These are phyloP conservation scores for Taxawa tesnikishii DNA, from an alignment of 2,329 filamentous ascomycete genomes.

Conservation along the genomic window DNA sequence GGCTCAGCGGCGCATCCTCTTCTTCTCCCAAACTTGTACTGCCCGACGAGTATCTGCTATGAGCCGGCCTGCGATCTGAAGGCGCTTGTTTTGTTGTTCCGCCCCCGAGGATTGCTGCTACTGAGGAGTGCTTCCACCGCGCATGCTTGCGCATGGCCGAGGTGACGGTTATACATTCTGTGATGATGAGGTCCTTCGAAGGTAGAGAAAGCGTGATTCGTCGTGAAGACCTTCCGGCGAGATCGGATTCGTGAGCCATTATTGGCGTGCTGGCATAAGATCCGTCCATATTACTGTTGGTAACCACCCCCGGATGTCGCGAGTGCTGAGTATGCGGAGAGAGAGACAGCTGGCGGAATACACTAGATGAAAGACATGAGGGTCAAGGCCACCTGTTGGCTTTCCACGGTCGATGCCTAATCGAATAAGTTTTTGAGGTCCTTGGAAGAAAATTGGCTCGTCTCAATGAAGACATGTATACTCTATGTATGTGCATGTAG, in stretches of 20 bases:
- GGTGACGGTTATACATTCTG: conserved; percentile 97
- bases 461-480: no score
- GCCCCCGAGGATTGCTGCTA: conserved; percentile 87
- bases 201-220: not conserved
- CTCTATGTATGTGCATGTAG: no score
- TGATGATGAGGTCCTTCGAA: conserved; percentile 59
- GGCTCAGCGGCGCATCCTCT: conserved; percentile 36
- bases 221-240: not conserved
- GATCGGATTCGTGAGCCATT: not conserved
- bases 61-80: conserved; percentile 1
- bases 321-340: no score
- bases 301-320: no score
- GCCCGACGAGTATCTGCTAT: conserved; percentile 5
- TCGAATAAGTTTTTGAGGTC: no score
- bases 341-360: no score
- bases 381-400: no score
- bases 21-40: conserved; percentile 6
- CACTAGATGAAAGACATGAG: no score
- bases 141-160: conserved; percentile 97
- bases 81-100: conserved; percentile 16
- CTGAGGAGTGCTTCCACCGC: conserved; percentile 89
- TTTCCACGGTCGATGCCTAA: no score
- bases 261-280: not conserved
- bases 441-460: no score
- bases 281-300: no score